Evolutionary conservation across 306 rosid genomes (phyloP).

Genomic region (Ziziphus jujuba): DNA sequence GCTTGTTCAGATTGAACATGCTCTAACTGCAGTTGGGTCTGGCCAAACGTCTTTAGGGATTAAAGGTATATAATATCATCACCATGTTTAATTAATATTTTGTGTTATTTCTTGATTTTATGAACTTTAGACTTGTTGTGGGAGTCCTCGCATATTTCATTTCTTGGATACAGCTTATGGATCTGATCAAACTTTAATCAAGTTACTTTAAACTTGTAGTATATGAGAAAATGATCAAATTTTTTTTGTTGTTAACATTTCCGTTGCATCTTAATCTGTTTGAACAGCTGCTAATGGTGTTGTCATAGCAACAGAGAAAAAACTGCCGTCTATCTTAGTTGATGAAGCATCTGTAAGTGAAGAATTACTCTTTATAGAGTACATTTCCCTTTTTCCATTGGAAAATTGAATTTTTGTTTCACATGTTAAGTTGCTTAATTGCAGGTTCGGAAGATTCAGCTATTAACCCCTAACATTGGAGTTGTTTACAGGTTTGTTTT

Average conservation of each 20-base stretch:
- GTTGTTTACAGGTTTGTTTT: slow-evolving; percentile 70
- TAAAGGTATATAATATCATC: slow-evolving; percentile 51
- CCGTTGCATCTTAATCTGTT: slow-evolving; percentile 13
- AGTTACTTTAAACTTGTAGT: neutral
- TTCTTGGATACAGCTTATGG: too few relatives aligned
- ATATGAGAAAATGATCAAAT: too few relatives aligned
- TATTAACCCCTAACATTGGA: slow-evolving; percentile 78
- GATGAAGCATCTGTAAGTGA: slow-evolving; percentile 71
- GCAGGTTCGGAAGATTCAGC: slow-evolving; percentile 78
- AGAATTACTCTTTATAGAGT: neutral
- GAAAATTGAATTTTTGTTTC: neutral
- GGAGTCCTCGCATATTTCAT: too few relatives aligned
- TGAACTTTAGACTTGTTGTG: too few relatives aligned
- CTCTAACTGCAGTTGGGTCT: slow-evolving; percentile 83
- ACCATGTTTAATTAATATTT: too few relatives aligned
- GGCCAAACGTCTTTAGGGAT: slow-evolving; percentile 91
- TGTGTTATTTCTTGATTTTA: neutral
- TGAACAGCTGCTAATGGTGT: slow-evolving; percentile 79
- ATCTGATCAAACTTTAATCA: too few relatives aligned
- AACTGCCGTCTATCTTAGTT: slow-evolving; percentile 76
- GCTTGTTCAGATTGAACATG: slow-evolving; percentile 95
- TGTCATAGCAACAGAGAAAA: slow-evolving; percentile 80
- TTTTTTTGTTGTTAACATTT: too few relatives aligned
- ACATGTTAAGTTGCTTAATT: slow-evolving; percentile 3
- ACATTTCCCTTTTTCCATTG: neutral